These are phyloP conservation scores for Pichia phayaonensis DNA, from an alignment of 805 yeast species.

Conservation along the genomic window DNA sequence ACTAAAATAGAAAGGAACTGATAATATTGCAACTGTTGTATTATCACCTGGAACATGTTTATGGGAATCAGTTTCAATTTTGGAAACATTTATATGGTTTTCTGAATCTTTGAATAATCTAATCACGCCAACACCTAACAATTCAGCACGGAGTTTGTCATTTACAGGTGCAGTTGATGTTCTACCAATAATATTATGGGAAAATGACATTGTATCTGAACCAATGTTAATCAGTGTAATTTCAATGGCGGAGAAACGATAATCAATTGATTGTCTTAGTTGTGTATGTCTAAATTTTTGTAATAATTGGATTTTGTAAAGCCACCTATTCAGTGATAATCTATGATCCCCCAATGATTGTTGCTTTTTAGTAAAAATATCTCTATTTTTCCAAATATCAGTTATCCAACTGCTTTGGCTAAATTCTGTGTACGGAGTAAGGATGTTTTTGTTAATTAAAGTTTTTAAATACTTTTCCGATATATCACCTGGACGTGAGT, in stretches of 20 bases:
- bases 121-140: slow-evolving; percentile 68
- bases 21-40: slow-evolving; percentile 70
- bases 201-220: not conserved
- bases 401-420: slow-evolving; percentile 2
- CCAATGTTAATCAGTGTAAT: slow-evolving; percentile 26
- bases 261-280: slow-evolving; percentile 16
- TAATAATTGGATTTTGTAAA: not conserved
- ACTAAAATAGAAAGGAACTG: slow-evolving; percentile 81
- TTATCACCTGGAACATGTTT: slow-evolving; percentile 38
- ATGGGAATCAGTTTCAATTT: slow-evolving; percentile 12
- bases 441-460: not conserved
- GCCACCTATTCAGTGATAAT: not conserved
- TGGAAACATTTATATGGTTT: slow-evolving; percentile 12
- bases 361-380: not conserved
- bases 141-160: slow-evolving; percentile 50
- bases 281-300: not conserved
- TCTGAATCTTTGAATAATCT: slow-evolving; percentile 54
- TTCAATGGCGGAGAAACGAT: slow-evolving; percentile 30
- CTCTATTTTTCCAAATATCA: not conserved
- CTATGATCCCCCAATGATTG: not conserved
- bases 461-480: not conserved
- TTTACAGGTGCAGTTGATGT: slow-evolving; percentile 6
- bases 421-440: not conserved
- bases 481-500: not conserved
- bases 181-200: slow-evolving; percentile 4